These are phyloP conservation scores for Mrakia frigida DNA, from an alignment of 768 basidiomycete species.

Conservation along the genomic window DNA sequence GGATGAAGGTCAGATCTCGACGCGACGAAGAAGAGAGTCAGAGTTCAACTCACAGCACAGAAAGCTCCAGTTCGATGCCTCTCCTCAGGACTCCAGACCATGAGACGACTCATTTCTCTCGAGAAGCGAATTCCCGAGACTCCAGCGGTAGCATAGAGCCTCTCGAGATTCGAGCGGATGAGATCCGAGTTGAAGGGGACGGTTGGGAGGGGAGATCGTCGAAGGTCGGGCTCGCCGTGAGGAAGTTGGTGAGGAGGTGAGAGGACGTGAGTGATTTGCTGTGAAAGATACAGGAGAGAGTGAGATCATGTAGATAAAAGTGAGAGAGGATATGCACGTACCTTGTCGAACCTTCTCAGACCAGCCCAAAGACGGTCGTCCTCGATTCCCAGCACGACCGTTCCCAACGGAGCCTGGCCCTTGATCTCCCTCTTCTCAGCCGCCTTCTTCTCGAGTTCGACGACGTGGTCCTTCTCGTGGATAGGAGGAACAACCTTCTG, in stretches of 20 bases:
- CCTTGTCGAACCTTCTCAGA: constrained; percentile 44
- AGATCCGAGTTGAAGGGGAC: constrained; percentile 46
- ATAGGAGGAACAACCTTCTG: not conserved
- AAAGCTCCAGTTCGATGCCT: constrained; percentile 41
- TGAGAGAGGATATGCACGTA: constrained; percentile 33
- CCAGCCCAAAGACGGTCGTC: constrained; percentile 46
- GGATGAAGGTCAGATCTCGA: not conserved
- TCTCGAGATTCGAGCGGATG: constrained; percentile 46
- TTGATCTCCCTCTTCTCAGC: constrained; percentile 43
- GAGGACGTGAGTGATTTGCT: constrained; percentile 47
- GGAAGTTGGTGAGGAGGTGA: constrained; percentile 44
- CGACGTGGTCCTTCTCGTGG: not conserved
- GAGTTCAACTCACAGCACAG: constrained; percentile 29
- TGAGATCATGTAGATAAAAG: not conserved
- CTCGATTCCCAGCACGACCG: constrained; percentile 44
- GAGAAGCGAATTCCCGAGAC: constrained; percentile 40
- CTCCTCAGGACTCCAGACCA: constrained; percentile 44
- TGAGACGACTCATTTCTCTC: constrained; percentile 43
- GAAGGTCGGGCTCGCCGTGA: constrained; percentile 46
- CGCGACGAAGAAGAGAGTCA: not conserved
- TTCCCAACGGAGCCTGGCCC: constrained; percentile 41
- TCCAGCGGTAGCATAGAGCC: constrained; percentile 44
- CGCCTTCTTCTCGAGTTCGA: constrained; percentile 46
- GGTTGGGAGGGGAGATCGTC: constrained; percentile 44
- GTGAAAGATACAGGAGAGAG: not conserved